Evolutionary conservation across 2,329 filamentous ascomycete species (phyloP), one percentile per base, ranked within the genome.

Genomic region (Cytospora schulzeri): DNA sequence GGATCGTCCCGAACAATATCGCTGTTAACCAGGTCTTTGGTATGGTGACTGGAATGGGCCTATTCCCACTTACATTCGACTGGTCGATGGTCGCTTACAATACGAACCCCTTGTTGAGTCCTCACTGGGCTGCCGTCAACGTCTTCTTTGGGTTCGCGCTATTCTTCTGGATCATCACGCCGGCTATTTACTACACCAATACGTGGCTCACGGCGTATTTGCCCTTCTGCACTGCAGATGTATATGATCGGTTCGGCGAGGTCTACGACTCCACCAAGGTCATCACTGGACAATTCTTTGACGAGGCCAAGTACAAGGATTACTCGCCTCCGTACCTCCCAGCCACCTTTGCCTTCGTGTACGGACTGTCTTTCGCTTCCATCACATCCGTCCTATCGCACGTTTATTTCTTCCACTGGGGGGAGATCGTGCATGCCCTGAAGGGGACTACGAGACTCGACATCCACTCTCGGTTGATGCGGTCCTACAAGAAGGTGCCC

Each of bases 381-480:
- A 72, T 73, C 58, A 73, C 72, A 26, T 72, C 71, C 33, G 73
- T 75, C 24, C 62, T 75, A 22, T 71, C 72, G 11, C 73, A 75
- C 54, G 70, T 74, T 57, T 84, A 89, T 76, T 91, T 91, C 76
- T 84, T 93, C 71, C 89, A 91, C 71, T 90, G 88, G 88, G 66
- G 70, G 7, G 72, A 75, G 52, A 68, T 75, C n/a, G 69, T 69
- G 33, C 69, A 72, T 19, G 71, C 70, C 1, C 17, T 75, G 8
- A 68, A 68, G 19, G 73, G 73, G 2, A 67, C 72, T n/a, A 68
- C 69, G 24, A 71, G 70, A 54, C 70, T 73, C 15, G 80, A 82
- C 52, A 70, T 81, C 19, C 79, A 81, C 64, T 73, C 75, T 3
- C 76, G 79, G 17, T 71, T 81, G 38, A 80, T 81, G 74, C 70